Conservation (phyloP, 805 yeast genomes). For the Saturnispora mendoncae region DNA sequence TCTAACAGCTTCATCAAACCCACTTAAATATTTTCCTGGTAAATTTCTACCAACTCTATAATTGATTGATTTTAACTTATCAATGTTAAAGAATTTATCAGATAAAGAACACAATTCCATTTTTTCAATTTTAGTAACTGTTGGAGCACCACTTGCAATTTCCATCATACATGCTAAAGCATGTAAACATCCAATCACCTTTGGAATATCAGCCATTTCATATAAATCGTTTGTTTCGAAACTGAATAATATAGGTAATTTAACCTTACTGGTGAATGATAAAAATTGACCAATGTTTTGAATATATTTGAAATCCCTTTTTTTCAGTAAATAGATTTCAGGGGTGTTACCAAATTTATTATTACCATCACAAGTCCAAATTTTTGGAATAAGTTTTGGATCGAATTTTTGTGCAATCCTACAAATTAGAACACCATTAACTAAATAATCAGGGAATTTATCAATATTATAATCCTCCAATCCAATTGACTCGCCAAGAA, state of each 20-base stretch:
- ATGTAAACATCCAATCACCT: conserved; percentile 87
- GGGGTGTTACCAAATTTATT: conserved; percentile 14
- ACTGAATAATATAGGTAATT: conserved; percentile 78
- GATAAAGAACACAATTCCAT: conserved; percentile 9
- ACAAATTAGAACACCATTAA: conserved; percentile 83
- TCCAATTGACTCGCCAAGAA: conserved; percentile 21
- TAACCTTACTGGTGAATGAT: conserved; percentile 54
- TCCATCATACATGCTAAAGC: conserved; percentile 73
- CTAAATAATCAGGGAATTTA: conserved; percentile 50
- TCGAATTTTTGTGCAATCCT: conserved; percentile 63
- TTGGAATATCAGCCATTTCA: conserved; percentile 86
- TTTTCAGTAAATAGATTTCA: conserved; percentile 36
- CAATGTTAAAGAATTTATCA: conserved; percentile 38
- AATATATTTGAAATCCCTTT: conserved; percentile 64
- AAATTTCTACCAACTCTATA: conserved; percentile 39
- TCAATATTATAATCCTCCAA: conserved; percentile 32
- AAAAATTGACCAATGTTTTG: conserved; percentile 87
- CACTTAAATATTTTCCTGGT: conserved; percentile 34
- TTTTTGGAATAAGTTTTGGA: conserved; percentile 49
- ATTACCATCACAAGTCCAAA: conserved; percentile 38
- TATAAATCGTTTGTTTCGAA: conserved; percentile 91
- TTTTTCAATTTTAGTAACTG: conserved; percentile 55
- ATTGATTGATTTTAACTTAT: conserved; percentile 62
- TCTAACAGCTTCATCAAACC: conserved; percentile 28
- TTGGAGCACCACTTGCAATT: conserved; percentile 47